Base-by-base conservation (phyloP, 1,284 basidiomycete species). In the Ganoderma sinense region DNA sequence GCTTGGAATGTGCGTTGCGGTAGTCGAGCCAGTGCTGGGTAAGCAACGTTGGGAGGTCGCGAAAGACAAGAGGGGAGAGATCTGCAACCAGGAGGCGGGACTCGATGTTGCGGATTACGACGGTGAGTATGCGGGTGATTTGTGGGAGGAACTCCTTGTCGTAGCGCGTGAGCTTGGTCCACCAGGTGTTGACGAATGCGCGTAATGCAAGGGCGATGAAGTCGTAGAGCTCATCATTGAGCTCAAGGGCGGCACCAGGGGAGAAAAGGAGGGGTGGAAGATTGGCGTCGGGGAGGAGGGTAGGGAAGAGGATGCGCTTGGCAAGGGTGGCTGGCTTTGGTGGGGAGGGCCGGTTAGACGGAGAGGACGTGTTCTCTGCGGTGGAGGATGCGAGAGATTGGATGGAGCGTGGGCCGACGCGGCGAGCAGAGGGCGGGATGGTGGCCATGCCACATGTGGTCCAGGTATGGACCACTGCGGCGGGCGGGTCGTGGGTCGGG, bases 131-230 rank as follows among this genome's bases (percentile, higher is more conserved):
- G 60, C 78, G 78, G 0, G 90, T 86, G 43, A 95, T 88, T 69
- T 93, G 88, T 20, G 92, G 91, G 36, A 95, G 85, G 71, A 96
- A 88, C 68, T 93, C 90, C 76, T 89, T 93, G 86, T 96, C 94
- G 75, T 93, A 93, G 71, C 91, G 87, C 1, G 94, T 89, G 68
- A 96, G 86, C 76, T 89, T 92, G 40, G 89, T 85, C 92, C 94
- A 96, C 94, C 94, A 96, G 0, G 92, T 89, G 48, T 89, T 87
- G 36, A 96, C 88, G 77, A 87, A 91, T 11, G 93, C 93, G 43
- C 94, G 87, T 18, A 95, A 85, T 6, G 89, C 86, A 62, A 95
- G 89, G 0, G 94, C 92, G 58, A 95, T 84, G 70, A 94, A 85
- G 81, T 95, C 92, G 77, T 94, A 94, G 1, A 91, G 82, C 77